Evolutionary conservation across 768 basidiomycete species (phyloP).

Genomic region (Leccinum rimulosum): DNA sequence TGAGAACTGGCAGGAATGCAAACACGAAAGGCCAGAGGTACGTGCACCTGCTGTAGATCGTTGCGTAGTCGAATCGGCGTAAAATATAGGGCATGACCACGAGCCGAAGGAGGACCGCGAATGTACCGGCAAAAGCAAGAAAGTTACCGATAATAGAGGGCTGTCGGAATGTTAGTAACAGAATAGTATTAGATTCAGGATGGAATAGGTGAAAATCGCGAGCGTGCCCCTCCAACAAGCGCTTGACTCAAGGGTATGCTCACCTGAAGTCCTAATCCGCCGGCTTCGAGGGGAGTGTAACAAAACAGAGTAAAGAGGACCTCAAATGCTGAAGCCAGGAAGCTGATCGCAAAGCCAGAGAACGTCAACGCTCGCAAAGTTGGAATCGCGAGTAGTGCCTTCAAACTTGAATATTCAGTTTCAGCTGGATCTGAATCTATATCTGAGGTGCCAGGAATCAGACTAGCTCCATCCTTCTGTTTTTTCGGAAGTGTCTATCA

Average conservation of each 20-base stretch:
- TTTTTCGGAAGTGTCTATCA: conserved; percentile 5
- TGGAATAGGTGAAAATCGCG: not conserved
- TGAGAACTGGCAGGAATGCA: conserved; percentile 4
- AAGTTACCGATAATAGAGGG: conserved; percentile 54
- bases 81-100: conserved; percentile 41
- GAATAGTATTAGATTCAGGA: conserved; percentile 9
- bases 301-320: not conserved
- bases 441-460: not conserved
- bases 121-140: conserved; percentile 48
- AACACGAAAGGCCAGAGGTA: conserved; percentile 8
- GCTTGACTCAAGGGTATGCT: not conserved
- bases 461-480: not conserved
- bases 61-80: conserved; percentile 9
- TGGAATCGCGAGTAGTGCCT: not conserved
- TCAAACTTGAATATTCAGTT: not conserved
- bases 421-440: not conserved
- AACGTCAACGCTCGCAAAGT: not conserved
- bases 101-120: conserved; percentile 47
- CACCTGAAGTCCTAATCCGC: conserved; percentile 47
- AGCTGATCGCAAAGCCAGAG: not conserved
- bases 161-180: conserved; percentile 25
- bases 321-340: not conserved
- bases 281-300: not conserved
- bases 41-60: conserved; percentile 3
- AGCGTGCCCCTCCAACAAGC: not conserved